Conservation (phyloP, 805 yeast species). For the Diddensiella caesifluorescens region DNA sequence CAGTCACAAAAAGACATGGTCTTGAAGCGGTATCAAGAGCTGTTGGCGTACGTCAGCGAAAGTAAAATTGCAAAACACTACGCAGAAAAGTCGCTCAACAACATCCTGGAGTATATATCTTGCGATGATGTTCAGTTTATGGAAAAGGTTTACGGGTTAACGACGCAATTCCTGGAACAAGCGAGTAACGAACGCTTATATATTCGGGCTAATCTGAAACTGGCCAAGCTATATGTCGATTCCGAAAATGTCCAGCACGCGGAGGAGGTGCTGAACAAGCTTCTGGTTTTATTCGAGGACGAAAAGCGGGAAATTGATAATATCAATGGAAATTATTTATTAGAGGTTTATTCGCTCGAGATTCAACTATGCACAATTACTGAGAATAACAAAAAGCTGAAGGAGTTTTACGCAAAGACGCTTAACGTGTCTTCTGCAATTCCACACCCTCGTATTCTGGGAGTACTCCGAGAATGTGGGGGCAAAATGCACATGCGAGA, state of each 20-base stretch:
- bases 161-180: slow-evolving; percentile 25
- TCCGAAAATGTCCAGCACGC: slow-evolving; percentile 5
- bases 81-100: slow-evolving; percentile 33
- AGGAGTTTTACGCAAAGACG: slow-evolving; percentile 46
- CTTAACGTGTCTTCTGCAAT: slow-evolving; percentile 39
- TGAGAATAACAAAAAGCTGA: slow-evolving; percentile 37
- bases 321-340: slow-evolving; percentile 31
- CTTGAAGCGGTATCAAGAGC: slow-evolving; percentile 19
- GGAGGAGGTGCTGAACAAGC: slow-evolving; percentile 3
- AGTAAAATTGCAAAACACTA: slow-evolving; percentile 29
- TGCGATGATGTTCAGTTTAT: slow-evolving; percentile 22
- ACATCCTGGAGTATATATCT: slow-evolving; percentile 28
- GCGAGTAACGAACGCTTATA: slow-evolving; percentile 30
- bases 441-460: slow-evolving; percentile 71
- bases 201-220: slow-evolving; percentile 28
- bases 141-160: slow-evolving; percentile 26
- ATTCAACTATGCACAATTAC: slow-evolving; percentile 47
- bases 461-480: slow-evolving; percentile 71
- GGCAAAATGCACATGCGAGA: slow-evolving; percentile 62
- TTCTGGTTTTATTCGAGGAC: slow-evolving; percentile 5
- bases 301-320: slow-evolving; percentile 12
- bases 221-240: slow-evolving; percentile 31
- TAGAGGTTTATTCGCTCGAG: slow-evolving; percentile 65
- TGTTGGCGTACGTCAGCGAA: slow-evolving; percentile 19
- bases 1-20: slow-evolving; percentile 19